Evolutionary conservation across 83 land plant species (phyloP), one percentile per base, ranked within the genome.

Genomic region (Diphasiastrum complanatum): DNA sequence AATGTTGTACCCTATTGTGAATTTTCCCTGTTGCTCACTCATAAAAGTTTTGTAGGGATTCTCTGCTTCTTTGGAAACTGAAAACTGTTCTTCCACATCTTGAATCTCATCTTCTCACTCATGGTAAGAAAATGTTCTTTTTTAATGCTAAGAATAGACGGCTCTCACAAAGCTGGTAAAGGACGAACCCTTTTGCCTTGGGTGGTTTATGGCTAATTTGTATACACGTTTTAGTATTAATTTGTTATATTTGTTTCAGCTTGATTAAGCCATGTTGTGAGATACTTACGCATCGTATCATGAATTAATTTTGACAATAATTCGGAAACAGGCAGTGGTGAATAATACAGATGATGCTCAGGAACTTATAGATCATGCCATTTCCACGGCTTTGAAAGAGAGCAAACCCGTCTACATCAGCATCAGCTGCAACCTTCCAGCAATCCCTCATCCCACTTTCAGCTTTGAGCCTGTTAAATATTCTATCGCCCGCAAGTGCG

Each of bases 391-490:
- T 16, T 35, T 82, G 24, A 71, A 45, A 43, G 84, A 82, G 61
- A 79, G 83, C 77, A 82, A 82, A 49, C 85, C 85, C 23, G 85
- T 82, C 12, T 82, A 82, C 36, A 75, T 82, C 58, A 82, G 85
- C 40, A 41, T 82, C 51, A 68, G 83, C 47, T 82, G 85, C 35
- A 82, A 82, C 54, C 52, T 82, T 27, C 61, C 84, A 11, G 71
- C 33, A 0, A 53, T 79, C 23, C 67, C 70, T 16, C 84, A 82
- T 51, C 74, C 80, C 0, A 45, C 83, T 6, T 81, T 81, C 43
- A 54, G 23, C 33, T 46, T 48, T 3, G 83, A 81, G 25, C 84
- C 83, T 4, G 73, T 78, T 62, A 83, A 83, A 6, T 81, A 79
- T 64, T 40, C 55, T 73, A 26, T 62, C 18, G 4, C 5, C 56